Base-by-base conservation (phyloP, 225 moss, liverwort and hornwort genomes). In the Sphagnum tenellum region DNA sequence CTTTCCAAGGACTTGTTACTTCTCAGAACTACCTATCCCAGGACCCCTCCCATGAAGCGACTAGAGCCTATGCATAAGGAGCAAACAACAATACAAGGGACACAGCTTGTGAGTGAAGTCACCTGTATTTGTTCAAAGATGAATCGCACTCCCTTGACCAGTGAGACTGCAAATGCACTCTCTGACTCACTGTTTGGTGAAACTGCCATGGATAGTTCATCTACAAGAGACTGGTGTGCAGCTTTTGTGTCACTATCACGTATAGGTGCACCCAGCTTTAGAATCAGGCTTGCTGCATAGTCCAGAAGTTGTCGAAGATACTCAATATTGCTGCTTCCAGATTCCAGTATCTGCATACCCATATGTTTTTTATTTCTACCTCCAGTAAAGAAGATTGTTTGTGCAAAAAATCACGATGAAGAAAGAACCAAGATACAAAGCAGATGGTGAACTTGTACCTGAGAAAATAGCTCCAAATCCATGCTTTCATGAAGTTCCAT, bases 111-210 rank as follows among this genome's bases (percentile, higher is more conserved):
- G 12, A 49, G 12, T 5, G 29, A 52, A 46, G 13, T 60, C 61
- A 93, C 89, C 79, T 93, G 93, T 53, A 98, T 76, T 56, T 92
- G 93, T 68, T 89, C 92, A 68, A 98, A 98, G 64, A 93, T 89
- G 74, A 98, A 98, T 60, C 93, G 93, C 47, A 98, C 72, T 48
- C 98, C 98, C 66, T 93, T 90, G 2, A 90, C 90, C 71, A 98
- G 82, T 8, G 86, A 89, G 65, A 66, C 74, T 45, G 93, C 87
- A 75, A 98, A 98, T 68, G 82, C 85, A 45, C 78, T 78, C 57
- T 89, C 87, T 10, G 80, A 61, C 58, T 89, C 83, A 55, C 71
- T 77, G 84, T 67, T 78, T 45, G 71, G 71, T 53, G 73, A 69
- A 56, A 86, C 74, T 63, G 79, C 81, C 7, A 71, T 68, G 67